Evolutionary conservation across 2,329 filamentous ascomycete genomes (phyloP).

Genomic region (Alternaria solani): DNA sequence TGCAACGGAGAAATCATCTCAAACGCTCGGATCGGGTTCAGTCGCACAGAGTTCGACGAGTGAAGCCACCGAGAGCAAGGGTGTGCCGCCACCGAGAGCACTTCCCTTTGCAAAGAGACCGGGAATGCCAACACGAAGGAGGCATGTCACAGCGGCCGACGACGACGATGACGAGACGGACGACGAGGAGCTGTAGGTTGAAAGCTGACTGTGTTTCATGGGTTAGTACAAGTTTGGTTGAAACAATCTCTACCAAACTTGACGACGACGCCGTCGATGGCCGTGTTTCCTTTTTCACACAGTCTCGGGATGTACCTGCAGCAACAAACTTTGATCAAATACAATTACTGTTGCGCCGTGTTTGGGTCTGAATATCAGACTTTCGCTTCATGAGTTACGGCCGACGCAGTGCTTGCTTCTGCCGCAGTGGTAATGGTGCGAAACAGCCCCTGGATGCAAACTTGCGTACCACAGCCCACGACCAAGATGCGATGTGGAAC

Average conservation of each 20-base stretch:
- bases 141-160: background rate
- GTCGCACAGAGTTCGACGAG: background rate
- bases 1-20: slow-evolving; percentile 23
- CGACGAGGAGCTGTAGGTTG: slow-evolving; percentile 46
- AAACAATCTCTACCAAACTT: slow-evolving; percentile 1
- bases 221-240: background rate
- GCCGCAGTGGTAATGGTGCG: background rate
- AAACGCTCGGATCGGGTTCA: slow-evolving; percentile 25
- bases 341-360: background rate
- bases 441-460: background rate
- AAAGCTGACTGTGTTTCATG: background rate
- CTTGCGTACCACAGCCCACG: background rate
- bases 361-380: background rate
- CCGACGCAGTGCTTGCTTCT: slow-evolving; percentile 1
- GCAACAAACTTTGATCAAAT: background rate
- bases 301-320: background rate
- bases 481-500: background rate
- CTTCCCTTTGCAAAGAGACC: slow-evolving; percentile 42
- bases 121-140: background rate
- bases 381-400: background rate
- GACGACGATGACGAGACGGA: slow-evolving; percentile 48
- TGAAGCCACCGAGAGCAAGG: slow-evolving; percentile 7
- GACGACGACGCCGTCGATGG: background rate
- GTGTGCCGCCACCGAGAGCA: slow-evolving; percentile 46
- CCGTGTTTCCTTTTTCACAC: background rate